Conservation (phyloP, 169 alveolate genomes). For the Eimeria acervulina region DNA sequence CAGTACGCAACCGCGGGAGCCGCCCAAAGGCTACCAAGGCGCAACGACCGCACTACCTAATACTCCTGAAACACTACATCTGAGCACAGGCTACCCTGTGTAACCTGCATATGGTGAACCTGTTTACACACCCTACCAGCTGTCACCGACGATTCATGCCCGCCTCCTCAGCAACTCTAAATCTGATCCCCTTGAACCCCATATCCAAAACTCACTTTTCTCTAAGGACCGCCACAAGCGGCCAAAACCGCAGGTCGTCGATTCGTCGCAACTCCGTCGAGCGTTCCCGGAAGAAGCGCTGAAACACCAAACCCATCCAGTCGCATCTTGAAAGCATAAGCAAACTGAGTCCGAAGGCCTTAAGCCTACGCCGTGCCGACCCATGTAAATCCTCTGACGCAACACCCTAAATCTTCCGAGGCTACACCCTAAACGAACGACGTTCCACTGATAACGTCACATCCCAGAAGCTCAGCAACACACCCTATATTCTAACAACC, state of each 20-base stretch:
- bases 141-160: background rate
- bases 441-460: background rate
- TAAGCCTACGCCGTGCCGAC: background rate
- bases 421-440: background rate
- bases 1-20: background rate
- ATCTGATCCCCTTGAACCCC: background rate
- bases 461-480: background rate
- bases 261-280: conserved; percentile 75
- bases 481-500: background rate
- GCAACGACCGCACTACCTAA: background rate
- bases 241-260: conserved; percentile 81
- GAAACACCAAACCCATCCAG: background rate
- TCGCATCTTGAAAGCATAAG: background rate
- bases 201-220: conserved; percentile 61
- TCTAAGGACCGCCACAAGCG: conserved; percentile 75
- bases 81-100: background rate
- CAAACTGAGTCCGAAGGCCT: background rate
- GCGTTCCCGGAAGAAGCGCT: conserved; percentile 78
- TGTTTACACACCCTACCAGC: background rate
- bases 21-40: background rate
- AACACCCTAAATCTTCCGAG: background rate
- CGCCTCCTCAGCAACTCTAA: no score
- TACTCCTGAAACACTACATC: background rate
- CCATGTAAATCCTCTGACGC: background rate
- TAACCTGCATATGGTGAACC: background rate